Conservation (phyloP, 805 yeast species). For the Candida chauliodis region DNA sequence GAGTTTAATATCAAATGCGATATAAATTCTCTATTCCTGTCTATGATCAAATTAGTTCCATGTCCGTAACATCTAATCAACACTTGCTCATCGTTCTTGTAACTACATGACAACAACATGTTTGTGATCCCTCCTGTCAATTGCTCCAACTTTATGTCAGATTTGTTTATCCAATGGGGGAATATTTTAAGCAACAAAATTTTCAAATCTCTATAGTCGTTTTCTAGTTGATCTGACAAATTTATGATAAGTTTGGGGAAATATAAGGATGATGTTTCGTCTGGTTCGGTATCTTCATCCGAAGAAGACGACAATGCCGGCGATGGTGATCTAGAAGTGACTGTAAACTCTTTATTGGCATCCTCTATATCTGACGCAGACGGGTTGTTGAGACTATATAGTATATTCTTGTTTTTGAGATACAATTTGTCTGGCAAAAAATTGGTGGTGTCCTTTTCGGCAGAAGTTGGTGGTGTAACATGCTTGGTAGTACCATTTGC, state of each 20-base stretch:
- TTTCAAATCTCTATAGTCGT: constrained; percentile 35
- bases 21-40: constrained; percentile 69
- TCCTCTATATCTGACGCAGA: constrained; percentile 30
- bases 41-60: constrained; percentile 69
- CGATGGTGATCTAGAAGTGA: not conserved
- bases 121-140: constrained; percentile 65
- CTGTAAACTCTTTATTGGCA: not conserved
- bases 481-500: constrained; percentile 2
- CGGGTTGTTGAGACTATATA: constrained; percentile 36
- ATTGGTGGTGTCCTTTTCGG: constrained; percentile 9
- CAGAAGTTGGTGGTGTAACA: constrained; percentile 1
- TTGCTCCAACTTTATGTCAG: constrained; percentile 35
- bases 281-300: constrained; percentile 1
- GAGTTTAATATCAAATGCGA: constrained; percentile 63
- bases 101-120: constrained; percentile 50
- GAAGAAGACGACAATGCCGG: constrained; percentile 4
- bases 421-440: constrained; percentile 13
- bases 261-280: constrained; percentile 39
- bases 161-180: constrained; percentile 32
- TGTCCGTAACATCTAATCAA: constrained; percentile 71
- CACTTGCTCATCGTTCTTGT: constrained; percentile 22
- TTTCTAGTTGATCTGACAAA: constrained; percentile 32
- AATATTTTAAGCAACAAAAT: constrained; percentile 41
- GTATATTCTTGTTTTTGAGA: constrained; percentile 25
- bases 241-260: constrained; percentile 43